Evolutionary conservation across 169 alveolate genomes (phyloP).

Genomic region (Theileria parva): DNA sequence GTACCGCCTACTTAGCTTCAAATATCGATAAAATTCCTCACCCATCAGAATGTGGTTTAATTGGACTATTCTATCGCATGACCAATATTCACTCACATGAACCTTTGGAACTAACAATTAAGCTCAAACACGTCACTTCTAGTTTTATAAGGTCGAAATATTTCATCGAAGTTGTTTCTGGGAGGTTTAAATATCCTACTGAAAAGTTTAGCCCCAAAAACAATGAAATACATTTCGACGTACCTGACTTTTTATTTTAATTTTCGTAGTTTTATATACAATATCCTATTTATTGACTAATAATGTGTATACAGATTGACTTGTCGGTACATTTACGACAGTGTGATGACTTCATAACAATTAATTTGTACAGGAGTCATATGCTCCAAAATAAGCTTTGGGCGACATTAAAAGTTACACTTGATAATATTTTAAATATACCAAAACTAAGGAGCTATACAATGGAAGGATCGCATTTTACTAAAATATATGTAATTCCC

Average conservation of each 20-base stretch:
- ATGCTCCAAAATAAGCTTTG: background rate
- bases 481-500: background rate
- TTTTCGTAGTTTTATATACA: background rate
- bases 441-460: constrained; percentile 59
- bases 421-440: constrained; percentile 25
- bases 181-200: constrained; percentile 56
- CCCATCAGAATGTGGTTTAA: constrained; percentile 67
- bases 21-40: constrained; percentile 58
- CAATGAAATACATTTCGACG: constrained; percentile 40
- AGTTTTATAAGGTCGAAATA: constrained; percentile 37
- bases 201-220: constrained; percentile 8
- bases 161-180: constrained; percentile 64
- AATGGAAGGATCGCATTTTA: constrained; percentile 2
- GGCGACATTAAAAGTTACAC: constrained; percentile 28
- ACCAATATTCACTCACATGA: constrained; percentile 67
- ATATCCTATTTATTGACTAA: background rate
- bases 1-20: constrained; percentile 39
- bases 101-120: constrained; percentile 69
- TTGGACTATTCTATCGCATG: constrained; percentile 58
- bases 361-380: constrained; percentile 30
- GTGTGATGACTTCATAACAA: constrained; percentile 41
- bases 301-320: constrained; percentile 45
- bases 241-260: constrained; percentile 10
- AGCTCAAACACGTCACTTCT: constrained; percentile 62
- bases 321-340: constrained; percentile 61